A percentile compares a stretch with the other conserved stretches of the same genome.
Conservation (phyloP, 139 green algal genomes). For the Ettlia oleoabundans region DNA sequence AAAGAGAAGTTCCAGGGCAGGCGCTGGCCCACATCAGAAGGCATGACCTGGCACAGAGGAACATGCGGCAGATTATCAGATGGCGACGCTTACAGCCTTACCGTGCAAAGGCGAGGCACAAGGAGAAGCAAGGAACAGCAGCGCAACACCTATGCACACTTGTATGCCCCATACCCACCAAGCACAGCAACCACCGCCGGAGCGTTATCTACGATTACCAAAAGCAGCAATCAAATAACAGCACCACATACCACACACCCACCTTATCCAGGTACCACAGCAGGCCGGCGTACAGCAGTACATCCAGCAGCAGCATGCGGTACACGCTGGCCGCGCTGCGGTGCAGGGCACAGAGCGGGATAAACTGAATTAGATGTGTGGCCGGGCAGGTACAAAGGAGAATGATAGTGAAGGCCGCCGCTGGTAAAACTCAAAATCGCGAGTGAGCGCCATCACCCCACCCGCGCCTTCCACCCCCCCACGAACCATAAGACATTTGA, state of each 20-base stretch:
- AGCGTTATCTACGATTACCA: neutral
- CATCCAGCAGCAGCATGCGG: constrained; percentile 66
- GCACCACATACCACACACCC: too few species aligned
- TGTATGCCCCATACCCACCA: too few species aligned
- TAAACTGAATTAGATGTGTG: neutral
- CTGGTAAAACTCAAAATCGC: too few species aligned
- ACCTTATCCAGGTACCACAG: constrained; percentile 79
- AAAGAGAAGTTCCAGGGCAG: constrained; percentile 47
- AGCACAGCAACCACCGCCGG: too few species aligned
- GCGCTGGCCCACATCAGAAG: constrained; percentile 41
- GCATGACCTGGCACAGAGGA: constrained; percentile 34
- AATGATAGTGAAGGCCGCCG: neutral
- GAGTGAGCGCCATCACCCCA: too few species aligned
- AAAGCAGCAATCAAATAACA: neutral
- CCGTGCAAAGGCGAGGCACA: neutral
- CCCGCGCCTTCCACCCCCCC: too few species aligned
- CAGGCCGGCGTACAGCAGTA: constrained; percentile 62
- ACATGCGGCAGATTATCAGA: too few species aligned
- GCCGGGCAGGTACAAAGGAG: neutral
- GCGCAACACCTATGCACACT: too few species aligned
- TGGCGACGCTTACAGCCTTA: neutral
- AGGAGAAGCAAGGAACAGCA: neutral
- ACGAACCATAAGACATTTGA: too few species aligned
- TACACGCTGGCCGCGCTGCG: constrained; percentile 58
- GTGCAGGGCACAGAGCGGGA: too few species aligned